These are phyloP conservation scores for Solanum dulcamara DNA, from an alignment of 257 asterid genomes.

Conservation along the genomic window DNA sequence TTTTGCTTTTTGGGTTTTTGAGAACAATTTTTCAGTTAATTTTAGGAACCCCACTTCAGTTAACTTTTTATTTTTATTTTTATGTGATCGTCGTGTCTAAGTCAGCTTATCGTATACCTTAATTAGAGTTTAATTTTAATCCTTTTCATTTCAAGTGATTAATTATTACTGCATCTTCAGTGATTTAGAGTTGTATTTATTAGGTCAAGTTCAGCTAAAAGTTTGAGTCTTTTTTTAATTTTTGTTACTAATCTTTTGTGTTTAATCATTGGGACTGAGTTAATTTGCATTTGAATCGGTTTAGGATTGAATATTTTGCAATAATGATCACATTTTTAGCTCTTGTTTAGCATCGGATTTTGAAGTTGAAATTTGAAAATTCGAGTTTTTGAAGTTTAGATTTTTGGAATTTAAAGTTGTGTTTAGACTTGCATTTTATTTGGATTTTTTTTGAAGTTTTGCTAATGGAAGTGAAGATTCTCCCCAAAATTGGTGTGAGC, in stretches of 20 bases:
- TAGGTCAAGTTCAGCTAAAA: neutral
- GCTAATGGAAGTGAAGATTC: neutral
- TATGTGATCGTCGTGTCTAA: too few species aligned
- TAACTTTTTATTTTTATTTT: neutral
- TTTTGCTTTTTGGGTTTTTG: neutral
- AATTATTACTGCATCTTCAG: neutral
- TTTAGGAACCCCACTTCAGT: neutral
- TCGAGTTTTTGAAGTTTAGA: neutral
- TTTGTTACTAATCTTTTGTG: neutral
- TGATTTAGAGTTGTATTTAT: neutral
- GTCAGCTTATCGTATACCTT: too few species aligned
- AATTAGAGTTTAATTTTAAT: neutral
- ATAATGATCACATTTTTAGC: neutral
- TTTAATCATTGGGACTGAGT: neutral
- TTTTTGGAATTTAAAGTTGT: neutral
- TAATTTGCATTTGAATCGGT: neutral
- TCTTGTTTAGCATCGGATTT: neutral
- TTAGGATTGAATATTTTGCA: neutral
- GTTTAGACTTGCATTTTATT: neutral
- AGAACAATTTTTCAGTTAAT: neutral
- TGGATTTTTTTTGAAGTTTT: neutral
- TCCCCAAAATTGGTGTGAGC: neutral
- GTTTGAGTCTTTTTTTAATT: neutral
- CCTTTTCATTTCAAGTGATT: neutral
- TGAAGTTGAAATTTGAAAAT: neutral